These are phyloP conservation scores for Acrodontium crateriforme DNA, from an alignment of 2,329 filamentous ascomycete species.

Conservation along the genomic window DNA sequence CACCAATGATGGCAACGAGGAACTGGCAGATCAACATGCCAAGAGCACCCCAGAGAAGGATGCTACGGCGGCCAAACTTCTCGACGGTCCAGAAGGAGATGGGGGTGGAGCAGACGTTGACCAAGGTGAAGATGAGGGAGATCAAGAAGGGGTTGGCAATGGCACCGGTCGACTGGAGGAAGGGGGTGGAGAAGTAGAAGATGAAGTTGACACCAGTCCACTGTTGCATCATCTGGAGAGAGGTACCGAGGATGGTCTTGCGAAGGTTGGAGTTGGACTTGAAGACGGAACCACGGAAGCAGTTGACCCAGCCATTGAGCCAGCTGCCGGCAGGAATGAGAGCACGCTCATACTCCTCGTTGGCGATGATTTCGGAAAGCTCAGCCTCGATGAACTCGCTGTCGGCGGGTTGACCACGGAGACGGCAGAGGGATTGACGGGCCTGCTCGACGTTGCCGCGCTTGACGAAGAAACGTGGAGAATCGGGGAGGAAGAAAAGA, in stretches of 20 bases:
- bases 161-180: constrained; percentile 66
- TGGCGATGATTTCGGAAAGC: constrained; percentile 74
- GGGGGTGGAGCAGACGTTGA: constrained; percentile 77
- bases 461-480: constrained; percentile 75
- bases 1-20: constrained; percentile 59
- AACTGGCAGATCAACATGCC: constrained; percentile 83
- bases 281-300: constrained; percentile 43
- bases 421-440: constrained; percentile 45
- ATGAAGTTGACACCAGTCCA: constrained; percentile 86
- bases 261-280: constrained; percentile 36
- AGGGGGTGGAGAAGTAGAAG: constrained; percentile 62
- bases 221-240: constrained; percentile 38
- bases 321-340: constrained; percentile 52
- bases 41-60: constrained; percentile 64
- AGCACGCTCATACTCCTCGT: constrained; percentile 69
- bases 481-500: constrained; percentile 67
- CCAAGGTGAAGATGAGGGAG: constrained; percentile 70
- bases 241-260: constrained; percentile 33
- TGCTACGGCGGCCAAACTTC: constrained; percentile 61
- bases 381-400: constrained; percentile 67
- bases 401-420: constrained; percentile 60
- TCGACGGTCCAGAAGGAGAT: constrained; percentile 81
- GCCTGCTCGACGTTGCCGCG: constrained; percentile 56
- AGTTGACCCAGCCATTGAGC: constrained; percentile 54
- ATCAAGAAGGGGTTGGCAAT: constrained; percentile 71